A percentile compares a stretch with the other conserved stretches of the same genome.
phyloP scores from a whole-genome alignment of 2,329 filamentous ascomycete genomes.

The Alternaria postmessia region DNA sequence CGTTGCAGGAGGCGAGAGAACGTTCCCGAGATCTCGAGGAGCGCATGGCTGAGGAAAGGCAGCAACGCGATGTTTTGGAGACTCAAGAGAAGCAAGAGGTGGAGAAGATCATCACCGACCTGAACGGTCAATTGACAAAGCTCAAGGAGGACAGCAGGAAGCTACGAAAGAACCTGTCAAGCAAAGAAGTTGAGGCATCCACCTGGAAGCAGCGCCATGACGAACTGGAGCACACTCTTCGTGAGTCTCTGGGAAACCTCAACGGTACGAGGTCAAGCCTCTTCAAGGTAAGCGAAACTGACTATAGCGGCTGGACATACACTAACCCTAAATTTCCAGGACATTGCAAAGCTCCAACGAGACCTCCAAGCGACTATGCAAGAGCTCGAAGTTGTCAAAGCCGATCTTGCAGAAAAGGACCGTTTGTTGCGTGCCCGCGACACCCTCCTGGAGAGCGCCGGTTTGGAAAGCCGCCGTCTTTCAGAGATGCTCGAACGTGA shows the following conservation, averaged over 20 bases:
- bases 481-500: conserved; percentile 92
- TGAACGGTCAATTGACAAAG: conserved; percentile 81
- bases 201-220: conserved; percentile 91
- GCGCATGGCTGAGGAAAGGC: conserved; percentile 79
- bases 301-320: conserved; percentile 12
- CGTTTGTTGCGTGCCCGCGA: conserved; percentile 89
- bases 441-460: conserved; percentile 84
- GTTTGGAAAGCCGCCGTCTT: conserved; percentile 83
- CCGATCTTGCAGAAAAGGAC: conserved; percentile 86
- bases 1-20: conserved; percentile 85
- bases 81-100: conserved; percentile 93
- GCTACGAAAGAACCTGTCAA: conserved; percentile 82
- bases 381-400: conserved; percentile 81
- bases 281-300: conserved; percentile 67
- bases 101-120: conserved; percentile 89
- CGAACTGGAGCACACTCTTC: conserved; percentile 87
- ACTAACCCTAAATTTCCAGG: conserved; percentile 57
- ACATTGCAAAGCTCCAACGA: conserved; percentile 84
- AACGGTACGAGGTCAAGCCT: conserved; percentile 86
- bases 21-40: conserved; percentile 62
- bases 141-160: conserved; percentile 87
- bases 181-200: conserved; percentile 84
- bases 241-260: conserved; percentile 86
- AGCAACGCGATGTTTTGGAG: conserved; percentile 86
- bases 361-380: conserved; percentile 85